phyloP scores from a whole-genome alignment of 306 rosid species.

The Nissolia schottii region DNA sequence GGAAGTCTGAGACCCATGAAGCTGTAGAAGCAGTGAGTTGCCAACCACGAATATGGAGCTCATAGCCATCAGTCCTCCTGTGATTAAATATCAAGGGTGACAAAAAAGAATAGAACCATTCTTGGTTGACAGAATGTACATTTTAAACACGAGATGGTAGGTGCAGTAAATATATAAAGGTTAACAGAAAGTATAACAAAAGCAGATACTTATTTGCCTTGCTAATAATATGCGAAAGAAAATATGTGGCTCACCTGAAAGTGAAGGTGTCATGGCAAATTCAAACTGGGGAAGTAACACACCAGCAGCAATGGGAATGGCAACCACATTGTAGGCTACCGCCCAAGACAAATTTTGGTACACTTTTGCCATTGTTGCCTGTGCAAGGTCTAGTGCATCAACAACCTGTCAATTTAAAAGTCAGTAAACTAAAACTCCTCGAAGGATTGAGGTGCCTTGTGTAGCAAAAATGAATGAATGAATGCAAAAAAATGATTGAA shows the following conservation, averaged over 20 bases:
- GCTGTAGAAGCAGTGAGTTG: slow-evolving; percentile 85
- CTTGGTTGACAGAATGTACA: background rate
- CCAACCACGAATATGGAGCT: slow-evolving; percentile 91
- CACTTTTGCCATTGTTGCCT: slow-evolving; percentile 88
- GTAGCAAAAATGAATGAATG: background rate
- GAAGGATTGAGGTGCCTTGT: background rate
- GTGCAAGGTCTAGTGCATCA: slow-evolving; percentile 86
- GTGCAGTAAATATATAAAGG: background rate
- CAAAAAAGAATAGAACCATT: slow-evolving; percentile 1
- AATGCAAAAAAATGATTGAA: background rate
- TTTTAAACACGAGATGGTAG: background rate
- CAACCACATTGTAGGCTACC: slow-evolving; percentile 69
- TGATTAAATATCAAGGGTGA: slow-evolving; percentile 22
- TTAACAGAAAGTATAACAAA: slow-evolving; percentile 11
- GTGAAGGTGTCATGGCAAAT: slow-evolving; percentile 98
- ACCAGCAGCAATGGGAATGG: slow-evolving; percentile 91
- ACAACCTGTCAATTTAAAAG: slow-evolving; percentile 57
- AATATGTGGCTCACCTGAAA: slow-evolving; percentile 60
- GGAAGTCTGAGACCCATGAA: slow-evolving; percentile 44
- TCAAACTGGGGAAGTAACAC: slow-evolving; percentile 81
- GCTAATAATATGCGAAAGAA: background rate
- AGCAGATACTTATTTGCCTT: background rate
- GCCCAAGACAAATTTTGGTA: slow-evolving; percentile 97
- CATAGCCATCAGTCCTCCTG: slow-evolving; percentile 97
- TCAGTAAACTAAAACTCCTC: slow-evolving; percentile 22